Percentiles rank a stretch among this genome's conserved stretches.
phyloP scores from a whole-genome alignment of 208 protist genomes.

The Trypanosoma lewisi region DNA sequence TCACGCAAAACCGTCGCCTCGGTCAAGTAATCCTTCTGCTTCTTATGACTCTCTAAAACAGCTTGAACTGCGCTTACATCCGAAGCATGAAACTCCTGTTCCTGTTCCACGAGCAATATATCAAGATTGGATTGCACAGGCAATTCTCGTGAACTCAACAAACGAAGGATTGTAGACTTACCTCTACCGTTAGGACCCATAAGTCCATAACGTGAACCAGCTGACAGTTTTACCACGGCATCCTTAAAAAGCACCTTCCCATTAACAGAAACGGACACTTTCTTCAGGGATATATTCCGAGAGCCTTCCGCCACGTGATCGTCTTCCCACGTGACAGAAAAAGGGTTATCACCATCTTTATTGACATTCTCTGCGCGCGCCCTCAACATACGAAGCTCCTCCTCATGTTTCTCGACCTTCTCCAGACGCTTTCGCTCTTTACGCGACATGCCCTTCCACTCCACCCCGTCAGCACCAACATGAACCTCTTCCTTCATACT shows the following conservation, averaged over 20 bases:
- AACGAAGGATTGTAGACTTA: conserved; percentile 94
- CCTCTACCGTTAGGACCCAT: conserved; percentile 96
- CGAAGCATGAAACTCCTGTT: conserved; percentile 91
- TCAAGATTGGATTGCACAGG: conserved; percentile 91
- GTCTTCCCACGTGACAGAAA: conserved; percentile 72
- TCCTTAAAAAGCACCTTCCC: conserved; percentile 85
- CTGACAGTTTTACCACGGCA: conserved; percentile 72
- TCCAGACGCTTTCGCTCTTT: conserved; percentile 73
- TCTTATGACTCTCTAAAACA: conserved; percentile 91
- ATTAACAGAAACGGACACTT: conserved; percentile 83
- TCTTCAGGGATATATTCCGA: conserved; percentile 83
- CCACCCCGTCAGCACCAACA: no score
- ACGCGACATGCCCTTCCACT: conserved; percentile 31
- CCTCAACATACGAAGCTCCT: conserved; percentile 53
- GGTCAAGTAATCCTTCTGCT: conserved; percentile 72
- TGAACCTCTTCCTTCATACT: background rate
- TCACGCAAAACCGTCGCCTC: conserved; percentile 72
- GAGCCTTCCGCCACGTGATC: conserved; percentile 61
- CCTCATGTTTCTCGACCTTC: conserved; percentile 51
- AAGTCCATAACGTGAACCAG: conserved; percentile 92
- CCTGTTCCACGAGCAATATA: conserved; percentile 96
- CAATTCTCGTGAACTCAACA: conserved; percentile 76
- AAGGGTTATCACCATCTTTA: conserved; percentile 70
- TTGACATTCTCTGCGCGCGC: conserved; percentile 63
- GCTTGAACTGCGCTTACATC: conserved; percentile 76